Percentiles rank a stretch among this genome's conserved stretches.
Evolutionary conservation across 2,329 filamentous ascomycete species (phyloP).

Genomic region (Immersiporthe knoxdaviesiana): DNA sequence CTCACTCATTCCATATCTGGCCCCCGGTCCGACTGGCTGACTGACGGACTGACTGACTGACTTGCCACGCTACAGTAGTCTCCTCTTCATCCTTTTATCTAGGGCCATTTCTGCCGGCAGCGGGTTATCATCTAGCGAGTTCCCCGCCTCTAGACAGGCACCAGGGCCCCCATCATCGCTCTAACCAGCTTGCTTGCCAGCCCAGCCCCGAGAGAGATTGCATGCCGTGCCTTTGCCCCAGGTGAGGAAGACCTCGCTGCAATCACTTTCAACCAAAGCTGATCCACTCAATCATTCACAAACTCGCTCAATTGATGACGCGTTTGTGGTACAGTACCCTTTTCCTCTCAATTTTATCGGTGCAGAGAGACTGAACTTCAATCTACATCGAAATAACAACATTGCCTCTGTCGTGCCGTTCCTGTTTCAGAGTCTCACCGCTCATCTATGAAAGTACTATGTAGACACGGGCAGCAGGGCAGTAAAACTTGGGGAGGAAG

Average conservation of each 20-base stretch:
- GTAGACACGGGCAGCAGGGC: not conserved
- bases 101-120: not conserved
- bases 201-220: not conserved
- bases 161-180: not conserved
- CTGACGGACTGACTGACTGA: not conserved
- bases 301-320: not conserved
- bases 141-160: not conserved
- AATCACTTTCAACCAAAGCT: not conserved
- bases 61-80: not conserved
- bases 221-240: not conserved
- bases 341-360: too few species aligned
- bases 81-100: not conserved
- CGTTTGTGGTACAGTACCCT: not conserved
- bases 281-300: not conserved
- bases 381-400: not conserved
- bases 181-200: not conserved
- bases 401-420: not conserved
- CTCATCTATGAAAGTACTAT: not conserved
- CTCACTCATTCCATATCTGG: not conserved
- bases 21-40: not conserved
- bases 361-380: too few species aligned
- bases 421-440: not conserved
- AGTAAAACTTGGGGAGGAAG: not conserved
- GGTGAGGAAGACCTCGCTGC: too few species aligned
- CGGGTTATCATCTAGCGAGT: not conserved